A percentile compares a stretch with the other conserved stretches of the same genome.
phyloP scores from a whole-genome alignment of 352 stramenopile species.

The Pythium rhizo-oryzae region DNA sequence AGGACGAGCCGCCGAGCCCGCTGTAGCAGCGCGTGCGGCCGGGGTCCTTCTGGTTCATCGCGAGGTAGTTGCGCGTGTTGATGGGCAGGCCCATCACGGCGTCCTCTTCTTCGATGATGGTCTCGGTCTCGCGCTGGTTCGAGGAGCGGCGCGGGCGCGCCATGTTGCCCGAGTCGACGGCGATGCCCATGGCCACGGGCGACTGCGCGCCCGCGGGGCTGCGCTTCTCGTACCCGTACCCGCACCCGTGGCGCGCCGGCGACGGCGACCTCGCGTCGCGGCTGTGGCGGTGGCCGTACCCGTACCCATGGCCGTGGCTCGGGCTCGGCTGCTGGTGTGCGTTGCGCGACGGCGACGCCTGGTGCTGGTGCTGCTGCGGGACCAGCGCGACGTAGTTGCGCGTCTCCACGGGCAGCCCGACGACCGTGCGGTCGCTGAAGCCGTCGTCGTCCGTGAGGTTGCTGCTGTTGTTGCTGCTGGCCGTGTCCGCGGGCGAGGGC shows the following conservation, averaged over 20 bases:
- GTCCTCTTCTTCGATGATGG: slow-evolving; percentile 29
- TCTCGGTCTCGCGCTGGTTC: slow-evolving; percentile 20
- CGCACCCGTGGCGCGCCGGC: not conserved
- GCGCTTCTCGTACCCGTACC: slow-evolving; percentile 9
- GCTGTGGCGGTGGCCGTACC: not conserved
- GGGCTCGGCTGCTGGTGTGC: too few species aligned
- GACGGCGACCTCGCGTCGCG: not conserved
- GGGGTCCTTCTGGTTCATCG: slow-evolving; percentile 28
- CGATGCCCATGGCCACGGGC: slow-evolving; percentile 15
- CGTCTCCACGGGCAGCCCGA: slow-evolving; percentile 37
- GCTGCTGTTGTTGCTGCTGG: not conserved
- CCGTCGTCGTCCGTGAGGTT: slow-evolving; percentile 6
- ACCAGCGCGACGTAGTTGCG: slow-evolving; percentile 39
- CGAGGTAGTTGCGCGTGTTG: slow-evolving; percentile 60
- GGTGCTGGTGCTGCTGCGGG: not conserved
- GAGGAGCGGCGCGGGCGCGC: slow-evolving; percentile 5
- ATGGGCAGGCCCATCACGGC: slow-evolving; percentile 64
- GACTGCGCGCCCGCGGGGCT: not conserved
- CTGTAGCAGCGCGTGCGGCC: slow-evolving; percentile 55
- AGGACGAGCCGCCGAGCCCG: slow-evolving; percentile 35
- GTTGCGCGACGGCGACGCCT: not conserved
- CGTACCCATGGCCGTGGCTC: not conserved
- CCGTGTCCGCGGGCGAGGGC: not conserved
- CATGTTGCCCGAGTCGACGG: slow-evolving; percentile 26
- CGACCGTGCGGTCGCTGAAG: slow-evolving; percentile 27